phyloP scores from a whole-genome alignment of 2,329 filamentous ascomycete genomes.

The Alternaria gaisen region DNA sequence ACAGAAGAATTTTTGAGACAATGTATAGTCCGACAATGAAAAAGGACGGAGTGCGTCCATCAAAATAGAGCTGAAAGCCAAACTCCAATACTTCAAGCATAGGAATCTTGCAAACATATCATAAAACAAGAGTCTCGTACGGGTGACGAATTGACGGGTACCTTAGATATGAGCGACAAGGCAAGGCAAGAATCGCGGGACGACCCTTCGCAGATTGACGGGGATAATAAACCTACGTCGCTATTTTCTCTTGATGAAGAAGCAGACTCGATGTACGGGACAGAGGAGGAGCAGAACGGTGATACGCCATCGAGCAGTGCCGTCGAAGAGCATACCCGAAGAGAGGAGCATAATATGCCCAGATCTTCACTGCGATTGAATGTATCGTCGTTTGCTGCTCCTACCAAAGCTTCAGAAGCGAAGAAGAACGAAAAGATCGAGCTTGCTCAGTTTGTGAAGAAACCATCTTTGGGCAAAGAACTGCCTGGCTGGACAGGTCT shows the following conservation, averaged over 20 bases:
- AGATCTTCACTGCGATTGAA: not conserved
- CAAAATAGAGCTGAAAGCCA: not conserved
- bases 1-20: not conserved
- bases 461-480: not conserved
- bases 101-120: not conserved
- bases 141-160: not conserved
- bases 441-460: not conserved
- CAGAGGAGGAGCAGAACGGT: not conserved
- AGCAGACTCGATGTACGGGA: not conserved
- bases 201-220: not conserved
- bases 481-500: not conserved
- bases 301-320: no score
- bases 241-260: not conserved
- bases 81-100: not conserved
- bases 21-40: not conserved
- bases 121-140: not conserved
- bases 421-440: slow-evolving; percentile 17
- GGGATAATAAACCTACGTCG: not conserved
- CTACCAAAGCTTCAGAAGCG: slow-evolving; percentile 11
- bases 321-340: not conserved
- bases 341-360: not conserved
- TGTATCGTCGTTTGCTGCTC: slow-evolving; percentile 4
- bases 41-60: not conserved
- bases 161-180: not conserved
- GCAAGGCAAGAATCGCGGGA: not conserved